These are phyloP conservation scores for Chaetomium fimeti DNA, from an alignment of 495 filamentous ascomycete species.

Conservation along the genomic window DNA sequence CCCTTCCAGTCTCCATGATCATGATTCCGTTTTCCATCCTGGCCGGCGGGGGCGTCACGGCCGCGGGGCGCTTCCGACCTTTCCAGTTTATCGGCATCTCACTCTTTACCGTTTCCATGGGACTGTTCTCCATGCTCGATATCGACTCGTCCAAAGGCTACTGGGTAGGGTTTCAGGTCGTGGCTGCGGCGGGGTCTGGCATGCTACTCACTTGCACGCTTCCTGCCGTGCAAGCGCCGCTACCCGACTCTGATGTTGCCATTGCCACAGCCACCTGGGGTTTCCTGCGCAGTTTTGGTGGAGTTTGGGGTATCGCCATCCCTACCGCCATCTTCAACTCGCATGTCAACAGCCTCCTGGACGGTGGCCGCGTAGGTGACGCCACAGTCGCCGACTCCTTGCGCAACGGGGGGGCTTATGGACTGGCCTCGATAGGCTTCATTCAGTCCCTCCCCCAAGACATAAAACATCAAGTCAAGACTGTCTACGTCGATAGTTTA, in stretches of 20 bases:
- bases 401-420: too few species aligned
- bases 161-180: slow-evolving; percentile 7
- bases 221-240: slow-evolving; percentile 41
- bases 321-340: slow-evolving; percentile 48
- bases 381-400: too few species aligned
- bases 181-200: slow-evolving; percentile 32
- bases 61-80: slow-evolving; percentile 46
- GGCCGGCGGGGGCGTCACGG: slow-evolving; percentile 38
- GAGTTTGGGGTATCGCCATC: slow-evolving; percentile 52
- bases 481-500: too few species aligned
- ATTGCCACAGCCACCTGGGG: slow-evolving; percentile 44
- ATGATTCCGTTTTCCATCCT: slow-evolving; percentile 37
- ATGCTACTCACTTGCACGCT: slow-evolving; percentile 38
- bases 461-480: too few species aligned
- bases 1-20: slow-evolving; percentile 40
- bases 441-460: too few species aligned
- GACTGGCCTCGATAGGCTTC: too few species aligned
- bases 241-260: slow-evolving; percentile 42
- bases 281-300: slow-evolving; percentile 49
- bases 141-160: background rate
- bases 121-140: slow-evolving; percentile 43
- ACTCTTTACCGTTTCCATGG: slow-evolving; percentile 41
- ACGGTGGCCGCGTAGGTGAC: too few species aligned
- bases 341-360: too few species aligned
- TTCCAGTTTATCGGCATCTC: slow-evolving; percentile 43